Conservation (phyloP, 768 basidiomycete species). For the Tylopilus intermedius region DNA sequence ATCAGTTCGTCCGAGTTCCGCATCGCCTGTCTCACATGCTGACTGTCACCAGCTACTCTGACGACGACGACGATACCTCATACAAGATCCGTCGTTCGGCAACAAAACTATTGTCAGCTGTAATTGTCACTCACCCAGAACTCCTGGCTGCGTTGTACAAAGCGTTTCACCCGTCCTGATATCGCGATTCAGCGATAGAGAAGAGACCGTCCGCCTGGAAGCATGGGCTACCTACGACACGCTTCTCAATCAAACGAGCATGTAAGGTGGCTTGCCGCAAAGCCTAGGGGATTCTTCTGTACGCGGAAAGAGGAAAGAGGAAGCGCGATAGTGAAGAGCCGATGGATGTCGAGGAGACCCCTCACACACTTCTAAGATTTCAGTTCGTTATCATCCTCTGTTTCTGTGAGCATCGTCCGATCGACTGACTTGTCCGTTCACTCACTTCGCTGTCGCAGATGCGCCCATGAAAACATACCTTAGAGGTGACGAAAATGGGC, state of each 20-base stretch:
- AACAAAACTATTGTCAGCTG: conserved; percentile 76
- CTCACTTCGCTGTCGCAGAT: too few species aligned
- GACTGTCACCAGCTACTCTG: conserved; percentile 66
- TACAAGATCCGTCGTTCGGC: too few species aligned
- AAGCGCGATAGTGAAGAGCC: conserved; percentile 73
- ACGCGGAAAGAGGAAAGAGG: conserved; percentile 33
- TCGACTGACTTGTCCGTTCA: too few species aligned
- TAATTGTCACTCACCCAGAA: conserved; percentile 89
- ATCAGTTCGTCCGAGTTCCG: conserved; percentile 50
- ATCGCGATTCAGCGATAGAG: conserved; percentile 88
- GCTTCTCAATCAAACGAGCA: conserved; percentile 77
- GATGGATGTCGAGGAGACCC: conserved; percentile 72
- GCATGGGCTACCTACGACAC: conserved; percentile 82
- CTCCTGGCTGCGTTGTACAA: conserved; percentile 74
- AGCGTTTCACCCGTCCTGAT: conserved; percentile 84
- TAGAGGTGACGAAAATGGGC: too few species aligned
- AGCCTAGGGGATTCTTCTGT: conserved; percentile 43
- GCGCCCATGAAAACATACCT: too few species aligned
- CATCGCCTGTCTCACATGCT: background rate
- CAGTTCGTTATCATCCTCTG: conserved; percentile 53
- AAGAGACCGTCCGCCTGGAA: conserved; percentile 90
- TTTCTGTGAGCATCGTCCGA: too few species aligned
- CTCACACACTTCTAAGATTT: conserved; percentile 61
- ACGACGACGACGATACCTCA: conserved; percentile 98
- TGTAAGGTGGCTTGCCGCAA: conserved; percentile 67